Base-by-base conservation (phyloP, 441 rosid species). In the Populus hybrid region DNA sequence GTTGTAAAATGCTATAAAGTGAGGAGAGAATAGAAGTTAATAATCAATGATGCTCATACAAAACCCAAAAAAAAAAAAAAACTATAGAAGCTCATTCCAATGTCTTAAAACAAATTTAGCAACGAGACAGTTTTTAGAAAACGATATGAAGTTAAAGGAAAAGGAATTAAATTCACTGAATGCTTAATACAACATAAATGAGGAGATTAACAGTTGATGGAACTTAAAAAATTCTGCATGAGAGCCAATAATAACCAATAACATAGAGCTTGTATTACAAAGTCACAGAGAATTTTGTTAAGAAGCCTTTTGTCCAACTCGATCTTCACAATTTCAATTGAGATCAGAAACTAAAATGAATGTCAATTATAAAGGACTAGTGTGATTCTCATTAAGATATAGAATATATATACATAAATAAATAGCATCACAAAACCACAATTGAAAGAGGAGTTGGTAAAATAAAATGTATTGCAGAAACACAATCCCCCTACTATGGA, bases 1-100 rank as follows among this genome's bases (percentile, higher is more conserved):
- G 92, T 84, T 61, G 88, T 80, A 76, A 93, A 93, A 82, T 81
- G 89, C 99, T 95, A 88, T 65, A 8, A 14, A 70, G 40, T 73
- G 38, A 24, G 69, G 78, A 34, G 73, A 21, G 67, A 36, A 74
- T 42, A 69, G 46, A 3, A 75, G 67, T 73, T 59, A 81, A 9
- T n/a, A 46, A 57, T 20, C 72, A 23, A 66, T 57, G 54, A 8
- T 20, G 26, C 40, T 50, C 34, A 24, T n/a, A 30, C 21, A 67
- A 18, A 54, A 50, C 10, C 61, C 63, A 77, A 32, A 5, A 24
- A 34, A 64, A n/a, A 64, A n/a, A 64, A 24, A 10, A 30, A 66
- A 26, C 8, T n/a, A 54, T 11, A 12, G 2, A 10, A 7, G 30
- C 35, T 30, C 72, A 67, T 67, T 35, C 40, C 18, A 57, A 67